Percentiles rank a stretch among this genome's conserved stretches.
phyloP scores from a whole-genome alignment of 257 asterid species.

The Salvia splendens region DNA sequence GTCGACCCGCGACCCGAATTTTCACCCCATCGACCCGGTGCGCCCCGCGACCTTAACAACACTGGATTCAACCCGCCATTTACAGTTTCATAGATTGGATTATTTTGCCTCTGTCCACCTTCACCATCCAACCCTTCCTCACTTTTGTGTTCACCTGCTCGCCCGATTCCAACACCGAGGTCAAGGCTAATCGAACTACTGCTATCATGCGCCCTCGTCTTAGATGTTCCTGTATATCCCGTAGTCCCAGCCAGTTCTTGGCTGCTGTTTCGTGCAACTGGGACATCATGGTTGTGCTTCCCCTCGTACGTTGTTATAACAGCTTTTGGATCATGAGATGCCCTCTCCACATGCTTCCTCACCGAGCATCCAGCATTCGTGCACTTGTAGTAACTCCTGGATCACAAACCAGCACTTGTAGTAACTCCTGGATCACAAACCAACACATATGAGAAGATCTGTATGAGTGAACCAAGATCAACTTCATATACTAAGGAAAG shows the following conservation, averaged over 20 bases:
- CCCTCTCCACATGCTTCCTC: conserved; percentile 96
- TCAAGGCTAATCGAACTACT: conserved; percentile 63
- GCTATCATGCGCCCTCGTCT: conserved; percentile 51
- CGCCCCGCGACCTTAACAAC: too few species aligned
- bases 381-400: conserved; percentile 98
- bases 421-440: conserved; percentile 70
- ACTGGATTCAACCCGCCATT: conserved; percentile 55
- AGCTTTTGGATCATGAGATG: conserved; percentile 93
- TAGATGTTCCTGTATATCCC: conserved; percentile 40
- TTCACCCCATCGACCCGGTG: too few species aligned
- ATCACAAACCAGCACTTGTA: conserved; percentile 62
- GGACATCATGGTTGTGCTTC: conserved; percentile 92
- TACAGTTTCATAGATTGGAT: conserved; percentile 21
- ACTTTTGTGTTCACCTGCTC: conserved; percentile 36
- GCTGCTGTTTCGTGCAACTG: conserved; percentile 65
- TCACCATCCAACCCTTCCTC: conserved; percentile 42
- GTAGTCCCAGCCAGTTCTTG: conserved; percentile 60
- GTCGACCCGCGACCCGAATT: too few species aligned
- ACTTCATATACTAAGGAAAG: background rate
- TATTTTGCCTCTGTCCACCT: conserved; percentile 28
- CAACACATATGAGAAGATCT: background rate
- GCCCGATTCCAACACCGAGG: conserved; percentile 84
- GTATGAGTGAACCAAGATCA: background rate
- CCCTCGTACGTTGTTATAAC: conserved; percentile 97
- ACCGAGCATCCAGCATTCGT: conserved; percentile 90